Evolutionary conservation across 2,329 filamentous ascomycete genomes (phyloP), one percentile per base, ranked within the genome.

Genomic region (Ophiostoma sp.): DNA sequence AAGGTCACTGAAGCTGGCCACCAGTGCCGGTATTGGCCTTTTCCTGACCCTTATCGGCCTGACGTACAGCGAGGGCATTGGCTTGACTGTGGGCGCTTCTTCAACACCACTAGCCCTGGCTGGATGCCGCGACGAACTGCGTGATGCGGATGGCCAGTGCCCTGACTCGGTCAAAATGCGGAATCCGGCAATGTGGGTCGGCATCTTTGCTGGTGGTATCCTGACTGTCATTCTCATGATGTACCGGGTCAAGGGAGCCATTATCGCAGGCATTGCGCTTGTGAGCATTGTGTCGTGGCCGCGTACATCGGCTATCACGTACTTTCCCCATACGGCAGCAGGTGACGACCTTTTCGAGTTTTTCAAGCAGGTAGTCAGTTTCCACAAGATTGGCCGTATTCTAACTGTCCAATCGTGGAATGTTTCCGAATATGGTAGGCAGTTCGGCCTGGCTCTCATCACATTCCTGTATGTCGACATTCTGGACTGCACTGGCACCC

Each of bases 381-480:
- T 91, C 79, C 88, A 89, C 70, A 89, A 89, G 0, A 91, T 92
- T 73, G 73, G 84, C 69, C 81, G 83, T 67, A 86, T 85, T 0
- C 79, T 92, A 40, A 84, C 80, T 47, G 86, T 84, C 4, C 86
- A 91, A 69, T 81, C 91, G 70, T 92, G 89, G 89, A 79, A 86
- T 66, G 79, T 92, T 12, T 73, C 76, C 5, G 82, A 82, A 2
- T 81, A 83, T 45, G 83, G 82, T 4, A 82, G 82, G 0, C 85
- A 91, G 72, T 92, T 92, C 74, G 85, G 84, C 11, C 80, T 92
- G 4, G 89, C 89, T 0, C 84, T 92, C 67, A 87, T 92, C 75
- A 92, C 90, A 1, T 92, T 93, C 75, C 82, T 93, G 3, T 92
- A 92, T 69, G 90, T 93, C 66, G 90, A 92, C 73, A 90, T 92